Conservation (phyloP, 208 protist genomes). For the Wallacemonas sp. region DNA sequence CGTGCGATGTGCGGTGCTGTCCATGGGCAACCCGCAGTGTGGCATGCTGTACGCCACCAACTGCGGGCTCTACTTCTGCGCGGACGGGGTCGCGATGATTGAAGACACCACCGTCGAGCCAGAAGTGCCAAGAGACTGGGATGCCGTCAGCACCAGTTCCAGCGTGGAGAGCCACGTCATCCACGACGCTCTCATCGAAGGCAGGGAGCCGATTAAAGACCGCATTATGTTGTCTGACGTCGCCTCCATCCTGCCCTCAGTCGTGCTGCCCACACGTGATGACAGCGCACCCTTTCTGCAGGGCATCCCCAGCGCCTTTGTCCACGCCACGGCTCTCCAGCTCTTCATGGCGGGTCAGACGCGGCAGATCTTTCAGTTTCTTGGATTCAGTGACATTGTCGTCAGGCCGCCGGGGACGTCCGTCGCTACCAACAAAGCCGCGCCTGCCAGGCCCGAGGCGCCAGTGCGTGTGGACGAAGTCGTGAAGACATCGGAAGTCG, state of each 20-base stretch:
- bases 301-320: conserved; percentile 45
- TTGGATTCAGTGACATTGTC: conserved; percentile 34
- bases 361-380: conserved; percentile 57
- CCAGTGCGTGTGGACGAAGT: conserved; percentile 21
- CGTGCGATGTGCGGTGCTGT: conserved; percentile 49
- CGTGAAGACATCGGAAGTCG: conserved; percentile 28
- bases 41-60: conserved; percentile 50
- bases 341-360: conserved; percentile 44
- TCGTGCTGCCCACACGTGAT: conserved; percentile 28
- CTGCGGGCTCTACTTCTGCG: conserved; percentile 51
- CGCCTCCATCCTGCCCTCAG: conserved; percentile 55
- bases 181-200: conserved; percentile 15
- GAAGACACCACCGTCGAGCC: conserved; percentile 10
- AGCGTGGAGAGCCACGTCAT: conserved; percentile 13
- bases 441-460: background rate
- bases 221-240: conserved; percentile 40
- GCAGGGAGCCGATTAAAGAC: conserved; percentile 43
- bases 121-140: conserved; percentile 8
- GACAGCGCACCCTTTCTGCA: conserved; percentile 26
- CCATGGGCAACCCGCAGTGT: conserved; percentile 28
- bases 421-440: background rate
- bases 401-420: conserved; percentile 29
- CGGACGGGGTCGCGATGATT: conserved; percentile 6
- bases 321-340: conserved; percentile 55
- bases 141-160: background rate